A percentile compares a stretch with the other conserved stretches of the same genome.
Evolutionary conservation across 2,329 filamentous ascomycete species (phyloP).

Genomic region (Aspergillus tanneri): DNA sequence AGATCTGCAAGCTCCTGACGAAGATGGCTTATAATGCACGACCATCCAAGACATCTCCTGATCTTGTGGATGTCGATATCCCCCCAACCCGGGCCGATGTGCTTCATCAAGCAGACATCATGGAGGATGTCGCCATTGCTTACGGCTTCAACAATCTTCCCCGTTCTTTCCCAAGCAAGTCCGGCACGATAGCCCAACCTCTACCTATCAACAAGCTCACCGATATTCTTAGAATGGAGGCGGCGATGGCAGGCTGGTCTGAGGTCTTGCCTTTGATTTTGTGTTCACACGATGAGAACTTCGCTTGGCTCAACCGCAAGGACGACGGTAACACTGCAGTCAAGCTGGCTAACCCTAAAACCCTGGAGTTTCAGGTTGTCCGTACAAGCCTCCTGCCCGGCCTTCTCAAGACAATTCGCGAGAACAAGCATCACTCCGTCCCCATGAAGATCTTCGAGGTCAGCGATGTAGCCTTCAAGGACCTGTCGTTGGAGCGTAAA

Average conservation of each 20-base stretch:
- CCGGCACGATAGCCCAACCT: constrained; percentile 80
- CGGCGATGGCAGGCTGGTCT: constrained; percentile 91
- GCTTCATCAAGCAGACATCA: constrained; percentile 94
- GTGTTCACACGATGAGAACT: constrained; percentile 98
- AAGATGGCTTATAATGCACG: constrained; percentile 87
- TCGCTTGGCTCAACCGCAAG: constrained; percentile 85
- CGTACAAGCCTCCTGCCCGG: constrained; percentile 83
- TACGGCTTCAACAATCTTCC: constrained; percentile 98
- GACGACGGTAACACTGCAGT: constrained; percentile 83
- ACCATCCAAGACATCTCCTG: constrained; percentile 67
- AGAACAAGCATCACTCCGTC: constrained; percentile 85
- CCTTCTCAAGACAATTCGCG: constrained; percentile 86
- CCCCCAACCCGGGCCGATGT: constrained; percentile 91
- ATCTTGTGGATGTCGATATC: constrained; percentile 76
- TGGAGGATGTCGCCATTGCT: constrained; percentile 96
- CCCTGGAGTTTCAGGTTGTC: constrained; percentile 87
- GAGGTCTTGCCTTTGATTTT: constrained; percentile 96
- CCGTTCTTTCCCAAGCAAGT: constrained; percentile 79
- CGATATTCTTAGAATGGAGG: constrained; percentile 85
- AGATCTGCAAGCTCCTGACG: constrained; percentile 74
- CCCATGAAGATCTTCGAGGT: constrained; percentile 93
- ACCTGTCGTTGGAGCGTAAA: constrained; percentile 75
- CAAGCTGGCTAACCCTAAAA: constrained; percentile 88
- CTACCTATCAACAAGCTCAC: constrained; percentile 90
- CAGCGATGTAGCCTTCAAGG: constrained; percentile 89